Evolutionary conservation across 2,329 filamentous ascomycete species (phyloP).

Genomic region (Penicillium crustosum): DNA sequence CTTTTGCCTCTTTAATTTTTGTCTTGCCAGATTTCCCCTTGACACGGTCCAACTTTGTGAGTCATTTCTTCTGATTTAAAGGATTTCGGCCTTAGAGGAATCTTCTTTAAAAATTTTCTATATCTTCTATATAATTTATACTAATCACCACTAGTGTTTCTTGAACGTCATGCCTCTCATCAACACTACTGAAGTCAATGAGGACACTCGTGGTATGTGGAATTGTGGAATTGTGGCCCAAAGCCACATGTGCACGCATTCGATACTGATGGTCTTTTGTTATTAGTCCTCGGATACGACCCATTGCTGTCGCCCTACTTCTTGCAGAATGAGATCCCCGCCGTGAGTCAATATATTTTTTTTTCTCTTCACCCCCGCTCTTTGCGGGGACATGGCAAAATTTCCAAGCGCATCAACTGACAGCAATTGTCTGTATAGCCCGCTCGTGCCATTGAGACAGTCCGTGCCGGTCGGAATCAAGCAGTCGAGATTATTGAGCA

Average conservation of each 20-base stretch:
- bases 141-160: conserved; percentile 6
- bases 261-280: conserved; percentile 1
- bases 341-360: conserved; percentile 56
- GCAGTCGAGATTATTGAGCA: conserved; percentile 72
- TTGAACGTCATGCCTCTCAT: conserved; percentile 41
- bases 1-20: conserved; percentile 8
- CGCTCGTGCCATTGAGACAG: conserved; percentile 41
- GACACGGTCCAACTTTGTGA: conserved; percentile 1
- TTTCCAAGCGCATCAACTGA: conserved; percentile 21
- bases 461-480: conserved; percentile 50
- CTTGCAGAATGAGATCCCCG: conserved; percentile 80
- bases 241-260: background rate
- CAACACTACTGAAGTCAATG: conserved; percentile 43
- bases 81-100: background rate
- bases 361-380: conserved; percentile 64
- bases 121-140: background rate
- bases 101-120: background rate
- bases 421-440: conserved; percentile 31
- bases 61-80: conserved; percentile 4
- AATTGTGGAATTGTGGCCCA: background rate
- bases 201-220: conserved; percentile 47
- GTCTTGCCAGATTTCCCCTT: background rate
- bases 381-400: conserved; percentile 61
- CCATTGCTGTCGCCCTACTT: conserved; percentile 86
- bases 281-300: conserved; percentile 89